phyloP scores from a whole-genome alignment of 1,284 basidiomycete genomes.

The Tilletia caries region DNA sequence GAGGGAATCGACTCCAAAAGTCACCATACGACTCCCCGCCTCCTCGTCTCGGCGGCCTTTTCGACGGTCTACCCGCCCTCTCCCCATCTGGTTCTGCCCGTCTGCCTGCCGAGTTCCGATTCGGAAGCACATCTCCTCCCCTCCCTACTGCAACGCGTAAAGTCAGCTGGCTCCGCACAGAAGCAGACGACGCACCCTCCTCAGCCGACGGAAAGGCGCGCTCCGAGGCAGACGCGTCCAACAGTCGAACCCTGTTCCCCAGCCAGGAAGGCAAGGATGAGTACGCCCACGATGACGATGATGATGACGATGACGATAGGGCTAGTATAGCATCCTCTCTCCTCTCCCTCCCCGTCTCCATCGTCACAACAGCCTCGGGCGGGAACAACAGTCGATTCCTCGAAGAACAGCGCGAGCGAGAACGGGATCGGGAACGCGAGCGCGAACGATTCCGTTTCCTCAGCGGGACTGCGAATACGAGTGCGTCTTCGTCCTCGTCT shows the following conservation, averaged over 20 bases:
- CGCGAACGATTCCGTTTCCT: no score
- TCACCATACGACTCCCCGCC: not conserved
- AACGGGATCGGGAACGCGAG: not conserved
- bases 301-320: slow-evolving; percentile 6
- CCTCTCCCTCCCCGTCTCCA: slow-evolving; percentile 8
- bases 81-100: not conserved
- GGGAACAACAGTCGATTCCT: slow-evolving; percentile 14
- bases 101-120: not conserved
- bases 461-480: not conserved
- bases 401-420: slow-evolving; percentile 1
- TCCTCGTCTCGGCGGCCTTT: slow-evolving; percentile 1
- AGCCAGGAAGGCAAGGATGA: not conserved
- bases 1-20: not conserved
- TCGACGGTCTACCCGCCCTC: slow-evolving; percentile 6
- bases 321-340: slow-evolving; percentile 9
- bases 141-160: not conserved
- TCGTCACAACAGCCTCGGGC: slow-evolving; percentile 8
- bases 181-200: not conserved
- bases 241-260: not conserved
- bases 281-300: not conserved
- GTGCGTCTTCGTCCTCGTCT: not conserved
- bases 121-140: not conserved
- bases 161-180: not conserved
- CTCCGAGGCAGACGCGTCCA: slow-evolving; percentile 3
- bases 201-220: not conserved